A percentile compares a stretch with the other conserved stretches of the same genome.
These are phyloP conservation scores for Serendipita sp. DNA, from an alignment of 768 basidiomycete species.

Conservation along the genomic window DNA sequence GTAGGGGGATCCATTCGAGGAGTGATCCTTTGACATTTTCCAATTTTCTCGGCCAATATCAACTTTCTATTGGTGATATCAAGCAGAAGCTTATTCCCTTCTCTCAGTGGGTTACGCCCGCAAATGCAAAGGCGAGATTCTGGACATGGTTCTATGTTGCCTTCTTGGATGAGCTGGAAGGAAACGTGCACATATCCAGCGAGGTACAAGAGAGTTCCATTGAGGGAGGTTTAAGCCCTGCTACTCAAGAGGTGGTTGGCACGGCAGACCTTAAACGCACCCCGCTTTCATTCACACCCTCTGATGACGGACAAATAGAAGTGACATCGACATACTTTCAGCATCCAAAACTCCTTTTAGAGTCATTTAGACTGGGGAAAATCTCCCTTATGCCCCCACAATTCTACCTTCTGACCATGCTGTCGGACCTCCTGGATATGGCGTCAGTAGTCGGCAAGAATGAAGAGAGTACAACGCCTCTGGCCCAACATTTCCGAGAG, in stretches of 20 bases:
- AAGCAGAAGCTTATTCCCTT: conserved; percentile 41
- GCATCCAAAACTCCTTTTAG: background rate
- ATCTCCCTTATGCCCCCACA: conserved; percentile 62
- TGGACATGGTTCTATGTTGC: conserved; percentile 54
- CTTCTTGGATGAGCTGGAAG: conserved; percentile 40
- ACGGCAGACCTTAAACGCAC: background rate
- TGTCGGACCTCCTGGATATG: conserved; percentile 33
- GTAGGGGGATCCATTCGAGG: conserved; percentile 40
- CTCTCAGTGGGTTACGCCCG: conserved; percentile 63
- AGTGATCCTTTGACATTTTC: conserved; percentile 28
- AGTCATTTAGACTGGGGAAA: background rate
- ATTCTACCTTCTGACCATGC: conserved; percentile 49
- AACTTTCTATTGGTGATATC: conserved; percentile 28
- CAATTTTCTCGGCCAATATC: conserved; percentile 33
- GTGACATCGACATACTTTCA: background rate
- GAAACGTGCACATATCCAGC: conserved; percentile 22
- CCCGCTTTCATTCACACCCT: background rate
- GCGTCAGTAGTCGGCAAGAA: conserved; percentile 17
- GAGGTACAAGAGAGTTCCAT: background rate
- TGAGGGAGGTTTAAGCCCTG: background rate
- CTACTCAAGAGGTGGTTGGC: background rate
- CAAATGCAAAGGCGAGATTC: conserved; percentile 42
- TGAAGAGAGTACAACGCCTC: conserved; percentile 9
- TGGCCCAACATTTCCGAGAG: conserved; percentile 25
- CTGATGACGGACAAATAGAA: background rate